Conservation (phyloP, 2,329 filamentous ascomycete species). For the Aspergillus sp. region DNA sequence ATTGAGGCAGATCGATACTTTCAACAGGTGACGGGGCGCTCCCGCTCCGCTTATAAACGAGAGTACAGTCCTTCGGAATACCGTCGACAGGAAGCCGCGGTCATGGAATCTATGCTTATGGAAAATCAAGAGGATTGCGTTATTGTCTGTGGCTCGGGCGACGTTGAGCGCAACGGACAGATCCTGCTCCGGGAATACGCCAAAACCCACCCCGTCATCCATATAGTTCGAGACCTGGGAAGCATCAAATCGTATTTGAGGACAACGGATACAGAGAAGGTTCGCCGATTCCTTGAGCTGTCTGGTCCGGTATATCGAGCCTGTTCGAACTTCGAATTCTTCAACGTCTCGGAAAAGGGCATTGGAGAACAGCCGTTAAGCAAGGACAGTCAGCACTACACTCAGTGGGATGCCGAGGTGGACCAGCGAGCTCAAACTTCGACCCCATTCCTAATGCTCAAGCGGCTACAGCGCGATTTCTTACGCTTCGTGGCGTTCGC, state of each 20-base stretch:
- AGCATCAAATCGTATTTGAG: conserved; percentile 68
- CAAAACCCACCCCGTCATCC: conserved; percentile 70
- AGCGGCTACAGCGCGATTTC: conserved; percentile 71
- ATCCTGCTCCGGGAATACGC: conserved; percentile 65
- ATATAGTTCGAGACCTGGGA: conserved; percentile 67
- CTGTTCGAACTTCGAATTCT: conserved; percentile 77
- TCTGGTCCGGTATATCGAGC: conserved; percentile 60
- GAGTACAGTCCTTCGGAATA: conserved; percentile 65
- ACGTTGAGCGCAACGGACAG: conserved; percentile 68
- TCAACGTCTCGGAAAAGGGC: conserved; percentile 67
- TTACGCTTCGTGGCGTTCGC: conserved; percentile 69
- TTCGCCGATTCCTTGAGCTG: conserved; percentile 61
- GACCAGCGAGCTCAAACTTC: conserved; percentile 47
- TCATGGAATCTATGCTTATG: conserved; percentile 64
- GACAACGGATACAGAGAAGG: conserved; percentile 59
- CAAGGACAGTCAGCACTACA: conserved; percentile 31
- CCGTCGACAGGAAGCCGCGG: conserved; percentile 64
- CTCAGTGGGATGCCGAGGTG: conserved; percentile 34
- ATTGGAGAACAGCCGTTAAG: conserved; percentile 29
- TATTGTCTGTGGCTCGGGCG: conserved; percentile 72
- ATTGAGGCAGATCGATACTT: conserved; percentile 73
- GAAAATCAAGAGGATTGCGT: conserved; percentile 66
- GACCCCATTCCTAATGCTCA: conserved; percentile 68
- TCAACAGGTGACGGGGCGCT: conserved; percentile 64
- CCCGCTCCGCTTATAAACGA: conserved; percentile 67